Base-by-base conservation (phyloP, 352 stramenopile species). In the Globisporangium splendens region DNA sequence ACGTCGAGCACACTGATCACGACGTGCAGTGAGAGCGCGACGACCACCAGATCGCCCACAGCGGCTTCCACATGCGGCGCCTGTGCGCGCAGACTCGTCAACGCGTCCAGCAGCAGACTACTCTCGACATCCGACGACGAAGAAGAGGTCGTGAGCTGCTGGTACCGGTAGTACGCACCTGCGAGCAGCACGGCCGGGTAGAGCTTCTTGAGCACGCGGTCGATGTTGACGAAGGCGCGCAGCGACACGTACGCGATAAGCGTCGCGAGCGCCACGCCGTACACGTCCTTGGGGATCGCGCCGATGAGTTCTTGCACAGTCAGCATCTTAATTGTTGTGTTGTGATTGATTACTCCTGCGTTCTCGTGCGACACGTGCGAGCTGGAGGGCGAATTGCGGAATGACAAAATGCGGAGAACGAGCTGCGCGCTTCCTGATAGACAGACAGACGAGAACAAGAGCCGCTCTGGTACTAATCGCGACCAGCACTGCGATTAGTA, bases 211-310 rank as follows among this genome's bases (percentile, higher is more conserved):
- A 91, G 75, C 42, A 72, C 2, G 44, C 82, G 77, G 61, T 91
- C 82, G 47, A 88, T 75, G 62, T 91, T 91, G 72, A 76, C 75
- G 56, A 91, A 57, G 17, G 66, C 59, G 48, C 82, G 79, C 22
- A 89, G 70, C 24, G 82, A 85, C 20, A 86, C 65, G 59, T 91
- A 91, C 21, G 86, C 55, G 49, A 78, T 46, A 18, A 74, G 59
- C 8, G 66, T 61, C 7, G 62, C 75, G n/a, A 81, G 63, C 10
- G 61, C 63, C 53, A 69, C 79, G 50, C 65, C 54, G 12, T 56
- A 62, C 11, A 79, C 18, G 50, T 82, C 66, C 47, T 73, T 65
- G 0, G 63, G 54, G 21, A 80, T 64, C 12, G 60, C 44, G 4
- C 66, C 53, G 0, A 68, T 31, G 35, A 77, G 66, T 10, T 59